These are phyloP conservation scores for Trichopus zeylanicus DNA, from an alignment of 116 monocot genomes.

Conservation along the genomic window DNA sequence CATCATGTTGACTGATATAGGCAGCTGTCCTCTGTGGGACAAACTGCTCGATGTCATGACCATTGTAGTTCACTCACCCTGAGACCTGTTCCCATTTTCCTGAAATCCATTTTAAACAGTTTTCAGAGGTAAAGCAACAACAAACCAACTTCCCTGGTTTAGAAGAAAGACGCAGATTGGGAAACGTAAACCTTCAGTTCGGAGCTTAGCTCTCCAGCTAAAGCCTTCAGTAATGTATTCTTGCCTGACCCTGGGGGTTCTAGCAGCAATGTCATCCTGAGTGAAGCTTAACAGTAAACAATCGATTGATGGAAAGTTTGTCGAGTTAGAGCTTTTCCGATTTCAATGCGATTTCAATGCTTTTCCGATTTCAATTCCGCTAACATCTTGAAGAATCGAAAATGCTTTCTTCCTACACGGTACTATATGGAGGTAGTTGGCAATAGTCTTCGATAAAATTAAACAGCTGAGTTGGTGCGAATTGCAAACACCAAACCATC, in stretches of 20 bases:
- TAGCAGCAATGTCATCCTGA: not conserved
- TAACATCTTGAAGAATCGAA: not conserved
- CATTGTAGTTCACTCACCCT: not conserved
- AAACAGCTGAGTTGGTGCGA: too few relatives aligned
- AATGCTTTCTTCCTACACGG: not conserved
- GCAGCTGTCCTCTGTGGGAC: not conserved
- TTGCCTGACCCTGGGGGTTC: not conserved
- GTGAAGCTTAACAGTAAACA: not conserved
- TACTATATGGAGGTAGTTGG: not conserved
- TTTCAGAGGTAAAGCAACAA: not conserved
- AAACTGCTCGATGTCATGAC: not conserved
- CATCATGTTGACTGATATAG: not conserved
- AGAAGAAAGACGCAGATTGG: not conserved
- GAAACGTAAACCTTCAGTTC: not conserved
- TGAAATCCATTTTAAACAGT: not conserved
- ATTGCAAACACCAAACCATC: too few relatives aligned
- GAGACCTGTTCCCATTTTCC: not conserved
- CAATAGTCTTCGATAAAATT: too few relatives aligned
- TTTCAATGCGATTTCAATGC: not conserved
- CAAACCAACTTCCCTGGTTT: not conserved
- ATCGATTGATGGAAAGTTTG: too few relatives aligned
- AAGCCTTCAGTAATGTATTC: not conserved
- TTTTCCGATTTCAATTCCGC: not conserved
- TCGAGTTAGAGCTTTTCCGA: too few relatives aligned
- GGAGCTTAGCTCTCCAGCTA: too few relatives aligned